Evolutionary conservation across 1,284 basidiomycete genomes (phyloP), one percentile per base, ranked within the genome.

Genomic region (Fomitopsis schrenkii): DNA sequence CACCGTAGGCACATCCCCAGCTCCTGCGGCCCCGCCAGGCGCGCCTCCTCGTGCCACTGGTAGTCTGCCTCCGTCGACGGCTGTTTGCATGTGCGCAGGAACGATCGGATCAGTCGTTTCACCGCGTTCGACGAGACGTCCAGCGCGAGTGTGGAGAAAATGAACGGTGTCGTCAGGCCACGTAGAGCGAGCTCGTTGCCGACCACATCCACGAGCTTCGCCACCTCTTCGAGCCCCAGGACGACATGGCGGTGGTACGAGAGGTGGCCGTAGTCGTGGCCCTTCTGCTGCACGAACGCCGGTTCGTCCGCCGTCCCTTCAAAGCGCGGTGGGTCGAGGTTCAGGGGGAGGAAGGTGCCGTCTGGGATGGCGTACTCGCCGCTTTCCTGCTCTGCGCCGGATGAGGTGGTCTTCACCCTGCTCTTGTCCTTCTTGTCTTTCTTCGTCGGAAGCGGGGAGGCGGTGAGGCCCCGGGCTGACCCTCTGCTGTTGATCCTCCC

Each of bases 1-100:
- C 94, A 96, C 9, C 94, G 84, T 26, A 95, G 78, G 66, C 87
- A 85, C 90, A 94, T 94, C 2, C 89, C 93, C 6, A 97, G 79
- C 70, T 95, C 93, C 64, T 94, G 88, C 26, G 93, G 89, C 14
- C 86, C 87, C 0, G 93, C 91, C 70, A 95, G 91, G 56, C 79
- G 76, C 5, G 92, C 85, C 72, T 96, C 94, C 69, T 94, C 88
- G 40, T 80, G 77, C 86, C 91, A 95, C 57, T 78, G 79, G 55
- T 68, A 67, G 62, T 88, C 85, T 15, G 80, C 81, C 50, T 83
- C 81, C 44, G 75, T 68, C 50, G 74, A 74, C 38, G 78, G 79
- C 59, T 75, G 54, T 8, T 33, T 70, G 67, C 84, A 87, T 1
- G 85, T 84, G 46, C 78, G 76, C 36, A 96, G 74, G 76, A 94